Evolutionary conservation across 139 green algal species (phyloP).

Genomic region (Nannochloris sp.): DNA sequence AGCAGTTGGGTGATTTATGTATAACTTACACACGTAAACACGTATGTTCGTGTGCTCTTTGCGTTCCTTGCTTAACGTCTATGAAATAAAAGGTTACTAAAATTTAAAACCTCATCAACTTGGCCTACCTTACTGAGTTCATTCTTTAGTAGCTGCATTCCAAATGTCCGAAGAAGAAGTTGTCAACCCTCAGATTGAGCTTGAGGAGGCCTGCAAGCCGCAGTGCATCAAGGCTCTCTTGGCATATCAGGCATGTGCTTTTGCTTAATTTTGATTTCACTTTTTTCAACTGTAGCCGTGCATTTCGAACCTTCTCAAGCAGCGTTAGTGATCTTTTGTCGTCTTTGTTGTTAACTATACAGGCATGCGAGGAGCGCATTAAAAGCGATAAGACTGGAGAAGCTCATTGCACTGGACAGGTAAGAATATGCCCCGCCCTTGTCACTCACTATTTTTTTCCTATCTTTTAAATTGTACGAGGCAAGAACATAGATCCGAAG

Average conservation of each 20-base stretch:
- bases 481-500: not conserved
- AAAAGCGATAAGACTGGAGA: constrained; percentile 23
- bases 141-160: not conserved
- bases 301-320: not conserved
- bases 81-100: not conserved
- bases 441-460: not conserved
- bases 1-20: not conserved
- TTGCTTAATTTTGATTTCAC: not conserved
- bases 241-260: constrained; percentile 29
- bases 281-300: not conserved
- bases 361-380: constrained; percentile 27
- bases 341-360: not conserved
- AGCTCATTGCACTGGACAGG: constrained; percentile 38
- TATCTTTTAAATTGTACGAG: not conserved
- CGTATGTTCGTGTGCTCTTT: not conserved
- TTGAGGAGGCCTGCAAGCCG: constrained; percentile 37
- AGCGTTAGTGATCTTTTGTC: not conserved
- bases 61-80: not conserved
- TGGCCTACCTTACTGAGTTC: not conserved
- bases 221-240: constrained; percentile 29
- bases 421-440: not conserved
- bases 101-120: not conserved
- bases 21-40: not conserved
- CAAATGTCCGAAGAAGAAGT: constrained; percentile 28
- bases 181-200: constrained; percentile 23